A percentile compares a stretch with the other conserved stretches of the same genome.
Evolutionary conservation across 1,284 basidiomycete species (phyloP).

Genomic region (Coniferiporia sulphurascens): DNA sequence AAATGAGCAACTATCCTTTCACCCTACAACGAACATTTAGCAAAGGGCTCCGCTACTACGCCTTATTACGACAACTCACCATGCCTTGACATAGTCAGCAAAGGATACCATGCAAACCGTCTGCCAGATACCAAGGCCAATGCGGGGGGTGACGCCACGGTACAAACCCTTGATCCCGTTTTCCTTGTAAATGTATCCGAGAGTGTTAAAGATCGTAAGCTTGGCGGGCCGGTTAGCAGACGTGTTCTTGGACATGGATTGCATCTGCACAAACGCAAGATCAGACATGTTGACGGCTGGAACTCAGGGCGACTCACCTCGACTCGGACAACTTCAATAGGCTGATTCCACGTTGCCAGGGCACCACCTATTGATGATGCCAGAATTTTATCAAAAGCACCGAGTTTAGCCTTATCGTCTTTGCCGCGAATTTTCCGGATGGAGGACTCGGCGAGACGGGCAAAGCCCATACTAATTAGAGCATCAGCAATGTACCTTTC

Average conservation of each 20-base stretch:
- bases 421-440: conserved; percentile 81
- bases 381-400: conserved; percentile 82
- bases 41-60: conserved; percentile 6
- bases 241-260: conserved; percentile 88
- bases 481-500: neutral
- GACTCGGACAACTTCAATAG: conserved; percentile 94
- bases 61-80: conserved; percentile 39
- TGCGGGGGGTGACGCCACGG: conserved; percentile 94
- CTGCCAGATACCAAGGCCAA: conserved; percentile 95
- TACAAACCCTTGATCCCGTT: conserved; percentile 97
- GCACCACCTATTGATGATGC: conserved; percentile 94
- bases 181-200: conserved; percentile 91
- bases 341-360: conserved; percentile 98
- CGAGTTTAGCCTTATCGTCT: conserved; percentile 69
- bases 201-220: conserved; percentile 87
- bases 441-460: conserved; percentile 82
- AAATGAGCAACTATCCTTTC: conserved; percentile 22
- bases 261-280: conserved; percentile 63
- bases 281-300: neutral
- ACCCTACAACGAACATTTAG: conserved; percentile 26
- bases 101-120: conserved; percentile 98
- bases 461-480: conserved; percentile 85
- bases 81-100: conserved; percentile 89
- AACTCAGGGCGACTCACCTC: conserved; percentile 48
- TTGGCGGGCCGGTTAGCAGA: conserved; percentile 82